phyloP scores from a whole-genome alignment of 106 monocot species.

The Hemerocallis citrina region DNA sequence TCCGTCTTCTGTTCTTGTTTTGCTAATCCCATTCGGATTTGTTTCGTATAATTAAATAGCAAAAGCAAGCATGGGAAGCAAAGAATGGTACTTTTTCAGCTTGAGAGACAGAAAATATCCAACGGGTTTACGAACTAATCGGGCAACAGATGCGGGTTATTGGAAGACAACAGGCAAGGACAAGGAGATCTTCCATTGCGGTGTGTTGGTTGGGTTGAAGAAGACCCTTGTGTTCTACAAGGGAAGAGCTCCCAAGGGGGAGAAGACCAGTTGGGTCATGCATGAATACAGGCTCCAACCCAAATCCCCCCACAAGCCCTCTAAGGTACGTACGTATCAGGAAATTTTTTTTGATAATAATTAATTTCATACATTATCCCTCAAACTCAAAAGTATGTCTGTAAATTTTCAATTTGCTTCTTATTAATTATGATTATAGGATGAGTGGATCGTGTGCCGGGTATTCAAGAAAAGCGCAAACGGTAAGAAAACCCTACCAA shows the following conservation, averaged over 20 bases:
- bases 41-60: too few relatives aligned
- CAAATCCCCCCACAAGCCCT: constrained; percentile 36
- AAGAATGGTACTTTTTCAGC: constrained; percentile 87
- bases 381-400: too few relatives aligned
- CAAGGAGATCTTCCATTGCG: constrained; percentile 65
- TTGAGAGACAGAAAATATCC: constrained; percentile 71
- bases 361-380: too few relatives aligned
- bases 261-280: constrained; percentile 86
- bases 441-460: constrained; percentile 75
- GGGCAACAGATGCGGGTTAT: constrained; percentile 60
- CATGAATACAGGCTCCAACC: constrained; percentile 62
- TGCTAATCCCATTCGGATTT: too few relatives aligned
- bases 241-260: constrained; percentile 73
- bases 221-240: constrained; percentile 85
- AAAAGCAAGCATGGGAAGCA: constrained; percentile 70
- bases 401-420: neutral
- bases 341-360: too few relatives aligned
- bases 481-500: constrained; percentile 16
- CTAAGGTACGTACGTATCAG: too few relatives aligned
- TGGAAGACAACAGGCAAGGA: constrained; percentile 86
- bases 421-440: constrained; percentile 16
- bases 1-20: too few relatives aligned
- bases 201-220: constrained; percentile 63
- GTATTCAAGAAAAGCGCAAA: constrained; percentile 49
- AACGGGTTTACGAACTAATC: constrained; percentile 61